A percentile compares a stretch with the other conserved stretches of the same genome.
These are phyloP conservation scores for Trichoderma erinaceum DNA, from an alignment of 495 filamentous ascomycete species.

Conservation along the genomic window DNA sequence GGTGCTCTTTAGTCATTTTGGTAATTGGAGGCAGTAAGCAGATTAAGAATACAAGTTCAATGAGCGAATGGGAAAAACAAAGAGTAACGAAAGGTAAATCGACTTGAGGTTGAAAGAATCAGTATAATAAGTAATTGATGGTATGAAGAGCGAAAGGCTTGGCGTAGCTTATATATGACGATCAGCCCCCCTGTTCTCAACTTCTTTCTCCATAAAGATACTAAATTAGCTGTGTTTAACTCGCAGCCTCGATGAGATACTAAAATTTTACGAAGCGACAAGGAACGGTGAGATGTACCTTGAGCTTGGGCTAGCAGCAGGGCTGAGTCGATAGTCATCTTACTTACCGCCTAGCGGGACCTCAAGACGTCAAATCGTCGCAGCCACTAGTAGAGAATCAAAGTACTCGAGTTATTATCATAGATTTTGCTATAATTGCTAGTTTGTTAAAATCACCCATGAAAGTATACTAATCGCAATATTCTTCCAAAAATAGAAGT, in stretches of 20 bases:
- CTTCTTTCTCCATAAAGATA: neutral
- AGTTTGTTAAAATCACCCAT: too few species aligned
- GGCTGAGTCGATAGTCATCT: neutral
- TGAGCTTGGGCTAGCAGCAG: neutral
- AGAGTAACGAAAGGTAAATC: neutral
- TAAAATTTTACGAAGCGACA: neutral
- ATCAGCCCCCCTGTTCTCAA: neutral
- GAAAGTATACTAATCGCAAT: too few species aligned
- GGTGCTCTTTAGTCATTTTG: neutral
- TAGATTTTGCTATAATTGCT: too few species aligned
- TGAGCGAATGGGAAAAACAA: neutral
- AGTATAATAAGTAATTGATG: neutral
- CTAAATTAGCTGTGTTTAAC: neutral
- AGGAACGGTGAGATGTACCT: neutral
- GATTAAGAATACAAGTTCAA: neutral
- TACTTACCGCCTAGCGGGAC: too few species aligned
- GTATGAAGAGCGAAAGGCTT: neutral
- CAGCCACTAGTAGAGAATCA: too few species aligned
- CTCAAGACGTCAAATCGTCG: too few species aligned
- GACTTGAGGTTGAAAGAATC: too few species aligned
- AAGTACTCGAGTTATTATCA: too few species aligned
- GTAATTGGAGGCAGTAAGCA: neutral
- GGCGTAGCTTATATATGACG: neutral
- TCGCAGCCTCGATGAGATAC: neutral
- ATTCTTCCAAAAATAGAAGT: too few species aligned